Base-by-base conservation (phyloP, 1,284 basidiomycete genomes). In the Trichosporon ovoides region DNA sequence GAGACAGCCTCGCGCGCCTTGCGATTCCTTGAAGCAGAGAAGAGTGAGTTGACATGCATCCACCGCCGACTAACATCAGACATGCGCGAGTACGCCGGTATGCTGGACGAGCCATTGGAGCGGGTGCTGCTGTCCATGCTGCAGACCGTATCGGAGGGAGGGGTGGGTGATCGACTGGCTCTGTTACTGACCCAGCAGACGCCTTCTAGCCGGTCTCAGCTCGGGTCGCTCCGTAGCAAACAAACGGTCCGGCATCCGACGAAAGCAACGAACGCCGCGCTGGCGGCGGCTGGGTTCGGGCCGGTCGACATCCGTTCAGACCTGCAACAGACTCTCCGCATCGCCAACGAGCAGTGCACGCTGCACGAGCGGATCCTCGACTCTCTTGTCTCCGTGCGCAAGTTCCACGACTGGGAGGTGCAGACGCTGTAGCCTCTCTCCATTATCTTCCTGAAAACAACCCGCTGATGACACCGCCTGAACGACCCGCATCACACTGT, bases 391-490 rank as follows among this genome's bases (percentile, higher is more conserved):
- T 28, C 43, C 7, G 43, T 48, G 7, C 43, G 43, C 43, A 48
- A 48, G 43, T 48, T 48, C 43, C 43, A 48, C 43, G 43, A 48
- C 43, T 48, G 43, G 43, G 43, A 48, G 43, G 43, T 22, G 43
- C 22, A 48, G 43, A 24, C 43, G 43, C 43, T 48, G 10, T 48
- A 28, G n/a, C 16, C 37, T 16, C 43, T 9, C 9, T 31, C 5
- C 28, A 9, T 9, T 31, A 9, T 31, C 9, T 31, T 4, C 28
- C 9, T 9, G 28, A 31, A 31, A 16, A 22, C 14, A 16, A 16
- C 24, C 24, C 28, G n/a, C 16, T n/a, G 43, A 46, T 16, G 16
- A 28, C 7, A 28, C 14, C 14, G 28, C 12, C 11, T 48, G 43
- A 22, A 48, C 43, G 43, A 48, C 14, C 24, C 3, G 28, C 43